Conservation (phyloP, 306 rosid species). For the Clitoria ternatea region DNA sequence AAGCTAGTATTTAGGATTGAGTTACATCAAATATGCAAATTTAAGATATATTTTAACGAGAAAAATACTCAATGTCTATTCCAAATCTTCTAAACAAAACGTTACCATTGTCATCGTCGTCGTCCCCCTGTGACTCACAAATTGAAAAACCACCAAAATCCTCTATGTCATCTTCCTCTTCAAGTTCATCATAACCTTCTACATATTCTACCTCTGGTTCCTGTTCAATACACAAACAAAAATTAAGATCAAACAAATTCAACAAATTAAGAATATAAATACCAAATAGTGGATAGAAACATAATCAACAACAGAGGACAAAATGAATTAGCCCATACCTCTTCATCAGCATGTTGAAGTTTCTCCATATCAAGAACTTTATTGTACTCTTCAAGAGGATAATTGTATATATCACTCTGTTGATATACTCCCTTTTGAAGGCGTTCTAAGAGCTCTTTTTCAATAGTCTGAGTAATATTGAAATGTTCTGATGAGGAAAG, state of each 20-base stretch:
- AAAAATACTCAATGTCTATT: background rate
- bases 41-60: conserved; percentile 14
- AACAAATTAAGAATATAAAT: background rate
- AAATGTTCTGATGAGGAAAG: conserved; percentile 20
- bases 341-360: conserved; percentile 34
- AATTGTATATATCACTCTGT: conserved; percentile 56
- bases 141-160: conserved; percentile 56
- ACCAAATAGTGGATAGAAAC: conserved; percentile 1
- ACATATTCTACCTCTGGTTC: conserved; percentile 66
- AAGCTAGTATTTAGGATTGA: too few relatives aligned
- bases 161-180: conserved; percentile 84
- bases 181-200: conserved; percentile 71
- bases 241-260: background rate
- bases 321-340: conserved; percentile 35
- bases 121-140: conserved; percentile 24
- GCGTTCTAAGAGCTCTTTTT: conserved; percentile 73
- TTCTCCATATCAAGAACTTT: conserved; percentile 50
- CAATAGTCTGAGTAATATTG: conserved; percentile 53
- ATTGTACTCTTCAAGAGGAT: conserved; percentile 45
- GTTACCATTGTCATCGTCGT: conserved; percentile 50
- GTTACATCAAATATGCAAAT: too few relatives aligned
- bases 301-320: background rate
- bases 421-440: conserved; percentile 52
- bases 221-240: conserved; percentile 40
- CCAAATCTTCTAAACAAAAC: conserved; percentile 13